Conservation (phyloP, 306 rosid genomes). For the Cicer yamashitae region DNA sequence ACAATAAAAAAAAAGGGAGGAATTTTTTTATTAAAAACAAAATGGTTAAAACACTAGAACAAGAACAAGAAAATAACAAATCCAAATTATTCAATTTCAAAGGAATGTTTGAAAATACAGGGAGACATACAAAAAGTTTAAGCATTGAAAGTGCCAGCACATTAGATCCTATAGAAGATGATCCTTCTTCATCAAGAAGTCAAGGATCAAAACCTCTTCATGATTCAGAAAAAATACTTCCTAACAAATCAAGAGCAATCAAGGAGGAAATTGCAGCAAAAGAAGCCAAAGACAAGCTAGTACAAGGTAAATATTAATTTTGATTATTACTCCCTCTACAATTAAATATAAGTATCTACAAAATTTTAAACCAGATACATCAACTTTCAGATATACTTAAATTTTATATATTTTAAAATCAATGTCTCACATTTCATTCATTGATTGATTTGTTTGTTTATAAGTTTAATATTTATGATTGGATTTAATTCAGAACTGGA, state of each 20-base stretch:
- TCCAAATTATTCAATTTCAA: conserved; percentile 57
- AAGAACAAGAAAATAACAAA: conserved; percentile 56
- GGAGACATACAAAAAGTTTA: conserved; percentile 70
- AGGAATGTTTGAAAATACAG: conserved; percentile 56
- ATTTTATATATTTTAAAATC: too few relatives aligned
- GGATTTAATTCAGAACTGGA: conserved; percentile 78
- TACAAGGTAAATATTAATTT: conserved; percentile 50
- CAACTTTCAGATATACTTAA: too few relatives aligned
- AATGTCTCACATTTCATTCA: background rate
- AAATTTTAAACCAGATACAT: too few relatives aligned
- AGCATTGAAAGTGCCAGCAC: conserved; percentile 58
- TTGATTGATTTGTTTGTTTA: conserved; percentile 8
- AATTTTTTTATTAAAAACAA: background rate
- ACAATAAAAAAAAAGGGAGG: background rate
- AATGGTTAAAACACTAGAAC: conserved; percentile 59
- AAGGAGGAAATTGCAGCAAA: conserved; percentile 60
- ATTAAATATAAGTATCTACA: too few relatives aligned
- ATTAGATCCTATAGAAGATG: conserved; percentile 51
- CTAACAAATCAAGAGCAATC: conserved; percentile 38
- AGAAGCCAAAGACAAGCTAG: conserved; percentile 60
- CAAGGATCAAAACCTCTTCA: conserved; percentile 49
- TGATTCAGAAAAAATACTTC: conserved; percentile 40
- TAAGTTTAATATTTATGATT: conserved; percentile 23
- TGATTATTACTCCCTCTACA: background rate
- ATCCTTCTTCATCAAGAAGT: conserved; percentile 47